A percentile compares a stretch with the other conserved stretches of the same genome.
Conservation (phyloP, 192 early-diverging fungal species). For the Coemansia sp. region DNA sequence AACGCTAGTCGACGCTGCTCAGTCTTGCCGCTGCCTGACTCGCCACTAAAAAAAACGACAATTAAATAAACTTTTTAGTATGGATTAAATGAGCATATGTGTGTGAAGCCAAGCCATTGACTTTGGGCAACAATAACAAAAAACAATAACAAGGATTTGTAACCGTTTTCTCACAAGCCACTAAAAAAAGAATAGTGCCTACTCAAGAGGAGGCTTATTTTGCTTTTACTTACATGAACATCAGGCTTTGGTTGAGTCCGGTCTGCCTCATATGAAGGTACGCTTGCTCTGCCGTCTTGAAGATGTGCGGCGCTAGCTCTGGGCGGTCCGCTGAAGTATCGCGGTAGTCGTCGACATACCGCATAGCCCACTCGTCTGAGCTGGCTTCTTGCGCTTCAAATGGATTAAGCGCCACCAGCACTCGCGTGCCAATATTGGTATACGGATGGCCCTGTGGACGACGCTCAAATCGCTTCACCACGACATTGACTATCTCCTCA, state of each 20-base stretch:
- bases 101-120: conserved; percentile 1
- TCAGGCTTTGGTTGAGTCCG: conserved; percentile 69
- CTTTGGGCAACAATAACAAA: conserved; percentile 1
- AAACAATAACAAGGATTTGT: not conserved
- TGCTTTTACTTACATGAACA: conserved; percentile 56
- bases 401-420: conserved; percentile 73
- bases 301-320: conserved; percentile 65
- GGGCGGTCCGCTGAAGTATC: conserved; percentile 55
- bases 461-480: conserved; percentile 52
- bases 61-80: not conserved
- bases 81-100: not conserved
- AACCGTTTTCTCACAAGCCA: conserved; percentile 6
- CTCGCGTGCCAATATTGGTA: conserved; percentile 69
- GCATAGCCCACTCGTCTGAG: conserved; percentile 64
- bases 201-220: not conserved
- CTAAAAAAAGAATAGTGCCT: conserved; percentile 55
- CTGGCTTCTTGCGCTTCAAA: conserved; percentile 59
- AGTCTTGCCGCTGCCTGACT: conserved; percentile 86
- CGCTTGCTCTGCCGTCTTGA: conserved; percentile 68
- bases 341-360: conserved; percentile 77
- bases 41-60: conserved; percentile 63
- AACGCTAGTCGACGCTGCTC: conserved; percentile 66
- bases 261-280: conserved; percentile 75
- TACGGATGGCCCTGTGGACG: conserved; percentile 60
- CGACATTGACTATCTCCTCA: conserved; percentile 45